Conservation (phyloP, 2,329 filamentous ascomycete species). For the Cladosporium velox region DNA sequence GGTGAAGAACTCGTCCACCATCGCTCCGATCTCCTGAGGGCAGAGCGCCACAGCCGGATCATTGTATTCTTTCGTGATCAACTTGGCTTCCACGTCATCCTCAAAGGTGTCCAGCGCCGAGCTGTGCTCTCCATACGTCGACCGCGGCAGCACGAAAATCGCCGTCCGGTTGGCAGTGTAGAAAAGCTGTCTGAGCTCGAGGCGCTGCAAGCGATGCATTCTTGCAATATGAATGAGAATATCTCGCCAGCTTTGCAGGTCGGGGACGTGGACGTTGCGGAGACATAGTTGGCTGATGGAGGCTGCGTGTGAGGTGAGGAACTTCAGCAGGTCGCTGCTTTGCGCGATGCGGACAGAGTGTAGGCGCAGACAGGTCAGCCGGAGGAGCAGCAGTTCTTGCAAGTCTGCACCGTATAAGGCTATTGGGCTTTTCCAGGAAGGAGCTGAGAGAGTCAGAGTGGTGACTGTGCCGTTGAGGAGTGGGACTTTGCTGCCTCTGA, state of each 20-base stretch:
- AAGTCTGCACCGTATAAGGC: background rate
- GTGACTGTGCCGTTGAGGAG: constrained; percentile 5
- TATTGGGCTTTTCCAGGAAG: constrained; percentile 3
- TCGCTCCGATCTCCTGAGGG: background rate
- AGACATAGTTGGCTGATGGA: constrained; percentile 4
- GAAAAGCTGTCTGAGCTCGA: constrained; percentile 3
- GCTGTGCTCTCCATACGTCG: background rate
- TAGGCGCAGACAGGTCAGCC: background rate
- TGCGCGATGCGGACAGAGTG: background rate
- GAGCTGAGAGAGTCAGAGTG: background rate
- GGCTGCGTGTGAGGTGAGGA: constrained; percentile 8
- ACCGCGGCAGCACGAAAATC: constrained; percentile 1
- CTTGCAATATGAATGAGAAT: constrained; percentile 3
- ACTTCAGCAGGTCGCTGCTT: constrained; percentile 2
- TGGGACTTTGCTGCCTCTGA: constrained; percentile 5
- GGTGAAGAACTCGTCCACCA: constrained; percentile 11
- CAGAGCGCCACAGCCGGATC: background rate
- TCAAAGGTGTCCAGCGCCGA: background rate
- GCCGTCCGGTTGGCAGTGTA: background rate
- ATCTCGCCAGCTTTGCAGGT: constrained; percentile 1
- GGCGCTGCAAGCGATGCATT: constrained; percentile 3
- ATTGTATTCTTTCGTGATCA: background rate
- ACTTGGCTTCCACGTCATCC: background rate
- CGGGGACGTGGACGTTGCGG: background rate
- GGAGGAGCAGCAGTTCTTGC: constrained; percentile 1